Evolutionary conservation across 2,329 filamentous ascomycete species (phyloP), one percentile per base, ranked within the genome.

Genomic region (Zymoseptoria passerinii): DNA sequence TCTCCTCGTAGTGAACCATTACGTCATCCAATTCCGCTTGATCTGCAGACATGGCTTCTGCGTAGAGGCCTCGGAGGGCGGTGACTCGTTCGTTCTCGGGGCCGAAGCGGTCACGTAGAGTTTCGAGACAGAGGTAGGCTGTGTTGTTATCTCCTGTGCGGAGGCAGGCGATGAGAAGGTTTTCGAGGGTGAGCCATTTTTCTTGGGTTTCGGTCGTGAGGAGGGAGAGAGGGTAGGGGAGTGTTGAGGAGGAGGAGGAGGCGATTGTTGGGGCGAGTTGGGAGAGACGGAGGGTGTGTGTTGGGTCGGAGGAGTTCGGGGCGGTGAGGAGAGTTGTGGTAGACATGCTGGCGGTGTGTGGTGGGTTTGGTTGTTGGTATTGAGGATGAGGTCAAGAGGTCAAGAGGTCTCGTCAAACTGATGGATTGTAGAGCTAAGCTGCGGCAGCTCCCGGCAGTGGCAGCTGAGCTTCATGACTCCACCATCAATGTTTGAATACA

Each of bases 151-250:
- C 89, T 56, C 89, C 88, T 0, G 89, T 91, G 54, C 89, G 87
- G 44, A 99, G 81, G 68, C 89, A 94, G 28, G 90, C 85, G 35
- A 94, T 77, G 65, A 97, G 78, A 18, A 97, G 81, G 71, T 95
- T 94, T 76, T 97, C 92, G 74, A 94, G 89, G 50, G 83, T 84
- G 16, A 82, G 82, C 91, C 92, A 97, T 70, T 89, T 80, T 64
- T 95, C 90, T 56, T 88, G 80, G 0, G 85, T 86, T 72, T 96
- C 92, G 28, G 76, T 75, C 59, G 76, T 71, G 65, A 83, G 73
- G 55, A 81, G 71, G 7, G 76, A 80, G 54, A 82, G 74, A 53
- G 77, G 81, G 73, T 77, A 83, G 28, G 74, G 77, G n/a, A 76
- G 70, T 51, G 53, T 59, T 57, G 58, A 65, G 23, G 73, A 71